Percentiles rank a stretch among this genome's conserved stretches.
These are phyloP conservation scores for Fusarium succisae DNA, from an alignment of 2,329 filamentous ascomycete species.

Conservation along the genomic window DNA sequence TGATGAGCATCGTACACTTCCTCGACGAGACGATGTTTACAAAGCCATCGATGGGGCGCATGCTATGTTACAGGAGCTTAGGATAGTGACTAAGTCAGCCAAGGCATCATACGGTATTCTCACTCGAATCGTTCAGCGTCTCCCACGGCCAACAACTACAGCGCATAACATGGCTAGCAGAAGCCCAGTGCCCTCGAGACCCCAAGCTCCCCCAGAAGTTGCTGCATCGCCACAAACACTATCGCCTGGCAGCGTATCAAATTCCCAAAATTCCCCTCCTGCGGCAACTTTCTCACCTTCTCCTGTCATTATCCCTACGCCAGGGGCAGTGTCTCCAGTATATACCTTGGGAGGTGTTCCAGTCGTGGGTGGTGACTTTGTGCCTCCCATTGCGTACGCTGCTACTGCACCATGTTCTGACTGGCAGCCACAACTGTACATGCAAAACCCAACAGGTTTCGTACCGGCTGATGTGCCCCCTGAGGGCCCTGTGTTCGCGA, in stretches of 20 bases:
- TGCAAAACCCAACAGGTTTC: constrained; percentile 14
- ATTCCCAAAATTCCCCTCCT: constrained; percentile 10
- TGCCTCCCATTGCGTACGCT: constrained; percentile 2
- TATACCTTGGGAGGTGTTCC: constrained; percentile 11
- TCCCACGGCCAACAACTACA: constrained; percentile 40
- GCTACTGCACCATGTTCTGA: constrained; percentile 8
- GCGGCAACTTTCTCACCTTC: constrained; percentile 1
- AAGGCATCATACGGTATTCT: constrained; percentile 48
- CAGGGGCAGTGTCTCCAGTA: constrained; percentile 7
- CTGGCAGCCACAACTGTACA: constrained; percentile 26
- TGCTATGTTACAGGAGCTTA: constrained; percentile 47
- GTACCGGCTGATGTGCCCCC: not conserved
- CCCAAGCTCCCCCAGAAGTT: not conserved
- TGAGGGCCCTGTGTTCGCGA: constrained; percentile 37
- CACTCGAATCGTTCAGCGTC: constrained; percentile 41
- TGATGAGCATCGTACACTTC: constrained; percentile 54
- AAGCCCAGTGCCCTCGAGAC: constrained; percentile 16
- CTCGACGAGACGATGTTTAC: constrained; percentile 53
- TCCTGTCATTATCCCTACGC: not conserved
- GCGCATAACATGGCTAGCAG: constrained; percentile 7
- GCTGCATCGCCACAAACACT: not conserved
- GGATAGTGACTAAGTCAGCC: constrained; percentile 44
- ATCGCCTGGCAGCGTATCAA: not conserved
- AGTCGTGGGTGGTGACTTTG: not conserved
- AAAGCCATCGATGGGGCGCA: constrained; percentile 51